phyloP scores from a whole-genome alignment of 192 early-diverging fungal genomes.

The Rhizophagus clarus region DNA sequence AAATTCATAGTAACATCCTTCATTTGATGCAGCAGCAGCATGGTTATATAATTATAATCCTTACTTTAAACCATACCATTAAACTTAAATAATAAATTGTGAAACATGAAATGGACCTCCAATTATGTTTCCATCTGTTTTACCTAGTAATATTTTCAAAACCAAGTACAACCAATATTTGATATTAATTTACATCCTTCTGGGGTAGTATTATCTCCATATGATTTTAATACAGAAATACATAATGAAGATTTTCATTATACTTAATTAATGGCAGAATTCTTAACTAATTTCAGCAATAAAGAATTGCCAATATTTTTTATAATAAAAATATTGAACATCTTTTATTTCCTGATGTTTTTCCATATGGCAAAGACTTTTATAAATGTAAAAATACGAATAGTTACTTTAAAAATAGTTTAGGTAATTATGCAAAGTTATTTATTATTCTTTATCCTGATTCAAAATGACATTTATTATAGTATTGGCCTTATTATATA shows the following conservation, averaged over 20 bases:
- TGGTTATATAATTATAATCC: not conserved
- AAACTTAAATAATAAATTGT: not conserved
- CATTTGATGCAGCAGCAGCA: not conserved
- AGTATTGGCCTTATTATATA: no score
- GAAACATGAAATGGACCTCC: not conserved
- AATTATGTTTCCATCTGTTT: not conserved
- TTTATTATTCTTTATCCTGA: not conserved
- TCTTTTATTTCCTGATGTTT: not conserved
- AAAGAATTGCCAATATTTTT: not conserved
- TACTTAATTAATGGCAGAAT: not conserved
- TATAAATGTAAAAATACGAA: no score
- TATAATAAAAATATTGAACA: not conserved
- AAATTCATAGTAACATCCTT: no score
- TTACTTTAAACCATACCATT: not conserved
- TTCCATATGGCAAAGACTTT: not conserved
- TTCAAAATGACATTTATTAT: no score
- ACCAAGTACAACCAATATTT: not conserved
- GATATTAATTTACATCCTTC: not conserved
- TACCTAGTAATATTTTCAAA: no score
- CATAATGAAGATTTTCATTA: no score
- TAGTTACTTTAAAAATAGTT: not conserved
- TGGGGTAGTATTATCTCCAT: not conserved
- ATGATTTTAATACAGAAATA: no score
- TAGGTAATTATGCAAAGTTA: conserved; percentile 9
- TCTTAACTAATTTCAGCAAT: not conserved